Conservation (phyloP, 495 filamentous ascomycete species). For the Neurospora pannonica region DNA sequence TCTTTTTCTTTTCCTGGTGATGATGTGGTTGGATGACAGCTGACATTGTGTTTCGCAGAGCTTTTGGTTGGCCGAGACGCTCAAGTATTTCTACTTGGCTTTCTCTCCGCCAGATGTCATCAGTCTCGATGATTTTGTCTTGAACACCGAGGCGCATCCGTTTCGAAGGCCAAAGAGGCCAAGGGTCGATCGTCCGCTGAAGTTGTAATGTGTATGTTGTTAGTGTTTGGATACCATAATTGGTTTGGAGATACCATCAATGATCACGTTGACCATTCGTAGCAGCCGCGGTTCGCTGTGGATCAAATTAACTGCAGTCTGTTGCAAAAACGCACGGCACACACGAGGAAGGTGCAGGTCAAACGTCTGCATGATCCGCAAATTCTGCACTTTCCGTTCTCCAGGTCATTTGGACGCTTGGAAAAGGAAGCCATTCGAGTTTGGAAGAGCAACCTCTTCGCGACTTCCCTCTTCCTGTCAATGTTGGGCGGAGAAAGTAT, state of each 20-base stretch:
- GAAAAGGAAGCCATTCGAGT: too few relatives aligned
- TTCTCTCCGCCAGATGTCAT: constrained; percentile 59
- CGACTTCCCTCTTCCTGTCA: not conserved
- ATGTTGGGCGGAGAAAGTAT: not conserved
- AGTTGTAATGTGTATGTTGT: not conserved
- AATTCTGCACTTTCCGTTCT: not conserved
- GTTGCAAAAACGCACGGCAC: not conserved
- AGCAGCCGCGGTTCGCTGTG: not conserved
- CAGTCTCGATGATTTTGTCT: constrained; percentile 66
- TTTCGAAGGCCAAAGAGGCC: constrained; percentile 28
- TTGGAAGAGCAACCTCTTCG: not conserved
- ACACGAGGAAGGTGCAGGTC: not conserved
- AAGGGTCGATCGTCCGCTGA: not conserved
- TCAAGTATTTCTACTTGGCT: constrained; percentile 75
- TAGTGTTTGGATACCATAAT: not conserved
- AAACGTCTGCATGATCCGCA: not conserved
- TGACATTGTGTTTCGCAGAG: constrained; percentile 52
- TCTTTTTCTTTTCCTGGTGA: not conserved
- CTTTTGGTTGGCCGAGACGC: constrained; percentile 33
- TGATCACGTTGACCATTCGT: not conserved
- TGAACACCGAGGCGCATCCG: constrained; percentile 48
- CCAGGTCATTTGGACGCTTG: not conserved
- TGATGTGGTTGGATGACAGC: not conserved
- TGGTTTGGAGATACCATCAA: not conserved
- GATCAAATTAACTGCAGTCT: not conserved